Base-by-base conservation (phyloP, 345 rosid genomes). In the Psidium friedrichsthalianum region DNA sequence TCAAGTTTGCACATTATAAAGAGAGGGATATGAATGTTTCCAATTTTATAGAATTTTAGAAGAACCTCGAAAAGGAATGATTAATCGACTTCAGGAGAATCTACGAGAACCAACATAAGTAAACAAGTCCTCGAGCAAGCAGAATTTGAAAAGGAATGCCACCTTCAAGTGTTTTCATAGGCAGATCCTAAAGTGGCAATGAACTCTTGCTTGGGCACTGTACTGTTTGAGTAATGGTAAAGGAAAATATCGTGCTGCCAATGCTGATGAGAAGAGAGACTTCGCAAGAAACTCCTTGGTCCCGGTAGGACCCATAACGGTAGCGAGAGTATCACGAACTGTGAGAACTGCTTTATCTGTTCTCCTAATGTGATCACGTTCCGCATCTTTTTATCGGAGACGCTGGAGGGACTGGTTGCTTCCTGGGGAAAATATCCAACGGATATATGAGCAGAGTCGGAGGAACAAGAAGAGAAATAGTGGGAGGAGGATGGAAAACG, bases 191-290 rank as follows among this genome's bases (percentile, higher is more conserved):
- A 84, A 32, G 78, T 47, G 85, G 90, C 84, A 3, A 93, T 32
- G 91, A 91, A 89, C 69, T 90, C 83, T 44, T 88, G 52, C 83
- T 82, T 84, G 13, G 91, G 89, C 29, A 85, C 59, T 7, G 49
- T 83, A 29, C 83, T 84, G 2, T 42, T 85, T 10, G 92, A 87
- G 82, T 84, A 49, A 87, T 86, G 81, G 84, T 90, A 90, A 10
- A 44, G 87, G 10, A 93, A 69, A 36, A 94, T 84, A 83, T 92
- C 93, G 82, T 94, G 92, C 90, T 90, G 6, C 92, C 95, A 12
- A 64, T 69, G 88, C 95, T 93, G 90, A 94, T 87, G 92, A 88
- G 90, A 94, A 85, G 29, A 94, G 47, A 25, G 92, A 90, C 51
- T 89, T 88, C 2, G 90, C 85, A 6, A 93, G 64, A 52, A 90